Evolutionary conservation across 1,284 basidiomycete species (phyloP), one percentile per base, ranked within the genome.

Genomic region (Leccinum pachyderme): DNA sequence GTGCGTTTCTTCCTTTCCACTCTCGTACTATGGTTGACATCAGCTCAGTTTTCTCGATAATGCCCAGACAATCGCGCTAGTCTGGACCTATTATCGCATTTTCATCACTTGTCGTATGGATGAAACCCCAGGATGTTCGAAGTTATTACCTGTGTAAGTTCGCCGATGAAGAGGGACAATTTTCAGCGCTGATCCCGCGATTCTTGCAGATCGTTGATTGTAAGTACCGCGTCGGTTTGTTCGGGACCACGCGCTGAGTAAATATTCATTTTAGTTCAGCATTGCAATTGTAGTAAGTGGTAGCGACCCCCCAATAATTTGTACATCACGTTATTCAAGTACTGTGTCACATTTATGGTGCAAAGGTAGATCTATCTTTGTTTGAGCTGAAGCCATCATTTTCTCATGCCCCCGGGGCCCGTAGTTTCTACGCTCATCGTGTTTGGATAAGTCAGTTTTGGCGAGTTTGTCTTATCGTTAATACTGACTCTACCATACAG

Each of bases 351-450:
- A 5, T 63, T 65, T 28, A 41, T 61, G 1, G 62, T 63, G 5
- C 63, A 66, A 46, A 41, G 56, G 62, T 64, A 55, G 13, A 25
- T 12, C 4, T 29, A 6, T 33, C 15, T 2, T 5, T 28, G 28
- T 41, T 7, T 18, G 13, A 7, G 15, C 7, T 44, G 45, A 31
- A 7, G 27, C 4, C 12, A 15, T 45, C 12, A 15, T 45, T 33
- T 27, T 25, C 51, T 63, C 18, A 63, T 24, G 9, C 5, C 6
- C 11, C 32, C 2, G 43, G 33, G 66, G 67, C 11, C 32, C 2
- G 43, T 37, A 68, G 67, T 37, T 66, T 66, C 39, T 66, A 66
- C 18, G 55, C 52, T 32, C 67, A 66, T 27, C 64, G 67, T 31
- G 57, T 66, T 8, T 66, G 65, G 65, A 66, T 68, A 63, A 65